A percentile compares a stretch with the other conserved stretches of the same genome.
Conservation (phyloP, 2,329 filamentous ascomycete species). For the Colletotrichum trifolii region DNA sequence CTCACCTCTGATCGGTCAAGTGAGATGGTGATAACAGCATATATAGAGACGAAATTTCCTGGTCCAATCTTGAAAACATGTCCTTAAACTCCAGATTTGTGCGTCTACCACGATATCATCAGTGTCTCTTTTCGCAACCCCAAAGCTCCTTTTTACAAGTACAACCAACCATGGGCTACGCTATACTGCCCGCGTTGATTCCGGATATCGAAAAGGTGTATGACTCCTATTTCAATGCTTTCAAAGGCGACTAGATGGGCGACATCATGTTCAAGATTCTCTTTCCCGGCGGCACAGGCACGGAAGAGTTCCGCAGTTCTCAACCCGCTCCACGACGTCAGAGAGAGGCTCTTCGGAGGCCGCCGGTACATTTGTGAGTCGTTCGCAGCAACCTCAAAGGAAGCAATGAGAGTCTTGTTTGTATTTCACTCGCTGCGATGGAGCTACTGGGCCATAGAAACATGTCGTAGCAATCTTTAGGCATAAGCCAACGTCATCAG, state of each 20-base stretch:
- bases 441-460: background rate
- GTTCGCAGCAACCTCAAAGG: background rate
- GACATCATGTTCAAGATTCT: slow-evolving; percentile 54
- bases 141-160: no score
- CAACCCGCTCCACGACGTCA: slow-evolving; percentile 52
- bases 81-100: no score
- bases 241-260: slow-evolving; percentile 51
- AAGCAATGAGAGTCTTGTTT: slow-evolving; percentile 1
- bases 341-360: slow-evolving; percentile 53
- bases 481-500: no score
- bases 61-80: no score
- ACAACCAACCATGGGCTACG: slow-evolving; percentile 49
- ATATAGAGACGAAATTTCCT: no score
- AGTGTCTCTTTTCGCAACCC: background rate
- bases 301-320: slow-evolving; percentile 55
- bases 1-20: no score
- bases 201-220: slow-evolving; percentile 59
- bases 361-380: slow-evolving; percentile 55
- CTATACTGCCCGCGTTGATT: slow-evolving; percentile 57
- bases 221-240: slow-evolving; percentile 59
- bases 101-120: no score
- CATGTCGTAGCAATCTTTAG: no score
- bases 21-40: no score
- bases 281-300: slow-evolving; percentile 49
- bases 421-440: background rate